Base-by-base conservation (phyloP, 1,139 yeast genomes). In the Sugiyamaella grinbergsii region DNA sequence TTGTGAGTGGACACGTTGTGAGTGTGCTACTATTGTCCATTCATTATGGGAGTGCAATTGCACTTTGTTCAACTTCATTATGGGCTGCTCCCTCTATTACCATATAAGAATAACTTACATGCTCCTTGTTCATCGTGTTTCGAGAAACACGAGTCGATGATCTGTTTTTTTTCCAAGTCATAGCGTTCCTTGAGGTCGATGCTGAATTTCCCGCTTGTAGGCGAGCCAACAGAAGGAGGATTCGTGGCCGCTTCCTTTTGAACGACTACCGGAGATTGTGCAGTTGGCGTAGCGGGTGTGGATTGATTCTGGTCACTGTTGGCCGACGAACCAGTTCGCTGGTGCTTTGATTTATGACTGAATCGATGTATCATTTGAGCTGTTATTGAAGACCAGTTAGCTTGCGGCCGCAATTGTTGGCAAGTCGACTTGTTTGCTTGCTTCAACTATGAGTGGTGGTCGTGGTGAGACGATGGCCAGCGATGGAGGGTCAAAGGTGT, bases 131-230 rank as follows among this genome's bases (percentile, higher is more conserved):
- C 58, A 31, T 55, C 57, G n/a, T 42, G 28, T 38, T 48, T 36
- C 15, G 57, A 47, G 24, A 55, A 55, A 33, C 58, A 55, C 31
- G 58, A 53, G 33, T 37, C 34, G 5, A 43, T 54, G 22, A 55
- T 55, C 13, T 52, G 42, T 28, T 47, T 43, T 37, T 52, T 51
- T 33, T 55, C 58, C 22, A 47, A 47, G 8, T 55, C 58, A 33
- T 44, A 50, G 15, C 37, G 20, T 19, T 54, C 47, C 15, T 22
- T 22, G 22, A 43, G 20, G 11, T 41, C 44, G 24, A 31, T 18
- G 15, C 11, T 23, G 3, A 26, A 29, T 19, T 13, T 18, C 6
- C n/a, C 37, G 20, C 44, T 41, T 4, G 34, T 29, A 29, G 44
- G 44, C 5, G 44, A 41, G 18, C 18, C 16, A 37, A 40, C 15